Percentiles rank a stretch among this genome's conserved stretches.
Evolutionary conservation across 495 filamentous ascomycete species (phyloP).

Genomic region (Neurospora intermedia): DNA sequence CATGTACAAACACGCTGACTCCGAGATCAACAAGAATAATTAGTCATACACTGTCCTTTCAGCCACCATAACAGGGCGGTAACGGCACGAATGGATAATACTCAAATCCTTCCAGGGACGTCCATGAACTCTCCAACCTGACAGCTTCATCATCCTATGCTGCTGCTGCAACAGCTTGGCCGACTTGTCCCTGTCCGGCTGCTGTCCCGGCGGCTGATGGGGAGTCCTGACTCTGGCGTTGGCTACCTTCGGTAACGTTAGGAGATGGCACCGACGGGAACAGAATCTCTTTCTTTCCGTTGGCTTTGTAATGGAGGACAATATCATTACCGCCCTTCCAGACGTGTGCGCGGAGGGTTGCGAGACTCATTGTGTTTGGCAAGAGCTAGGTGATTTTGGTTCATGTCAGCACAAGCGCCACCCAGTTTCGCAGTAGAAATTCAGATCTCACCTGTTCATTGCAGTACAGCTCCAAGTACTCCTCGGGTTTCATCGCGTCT

Average conservation of each 20-base stretch:
- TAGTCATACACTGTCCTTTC: background rate
- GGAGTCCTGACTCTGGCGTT: constrained; percentile 10
- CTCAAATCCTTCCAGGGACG: background rate
- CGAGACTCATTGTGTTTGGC: constrained; percentile 70
- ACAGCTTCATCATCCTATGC: background rate
- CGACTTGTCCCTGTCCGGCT: background rate
- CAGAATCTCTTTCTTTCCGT: constrained; percentile 57
- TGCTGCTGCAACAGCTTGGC: background rate
- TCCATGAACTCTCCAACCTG: background rate
- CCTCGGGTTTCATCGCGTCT: constrained; percentile 65
- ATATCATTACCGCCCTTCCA: constrained; percentile 92
- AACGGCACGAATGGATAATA: background rate
- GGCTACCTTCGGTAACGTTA: constrained; percentile 8
- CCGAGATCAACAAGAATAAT: background rate
- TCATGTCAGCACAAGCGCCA: constrained; percentile 9
- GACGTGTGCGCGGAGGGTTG: constrained; percentile 77
- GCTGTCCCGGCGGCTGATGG: constrained; percentile 1
- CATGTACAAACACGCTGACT: background rate
- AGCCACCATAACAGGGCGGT: background rate
- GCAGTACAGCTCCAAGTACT: constrained; percentile 89
- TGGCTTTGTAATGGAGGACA: constrained; percentile 79
- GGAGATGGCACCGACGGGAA: constrained; percentile 15
- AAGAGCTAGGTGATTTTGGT: constrained; percentile 27
- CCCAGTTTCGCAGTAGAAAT: constrained; percentile 1
- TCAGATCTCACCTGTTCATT: constrained; percentile 63